Conservation (phyloP, 2,329 filamentous ascomycete genomes). For the Clonostachys rhizophaga region DNA sequence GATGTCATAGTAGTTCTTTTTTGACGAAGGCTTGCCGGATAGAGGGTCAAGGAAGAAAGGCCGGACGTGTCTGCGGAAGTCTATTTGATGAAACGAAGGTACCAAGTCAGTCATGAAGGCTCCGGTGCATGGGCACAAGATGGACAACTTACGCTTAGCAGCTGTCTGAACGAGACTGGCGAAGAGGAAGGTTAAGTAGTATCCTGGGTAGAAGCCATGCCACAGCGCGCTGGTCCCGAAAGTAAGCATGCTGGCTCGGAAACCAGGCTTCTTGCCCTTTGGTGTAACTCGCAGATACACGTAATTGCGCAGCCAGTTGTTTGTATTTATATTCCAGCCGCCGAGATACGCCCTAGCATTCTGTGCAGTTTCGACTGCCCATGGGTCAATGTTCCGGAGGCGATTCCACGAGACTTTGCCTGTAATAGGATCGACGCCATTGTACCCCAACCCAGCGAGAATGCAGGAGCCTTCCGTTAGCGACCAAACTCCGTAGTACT, state of each 20-base stretch:
- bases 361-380: slow-evolving; percentile 82
- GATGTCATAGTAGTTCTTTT: slow-evolving; percentile 85
- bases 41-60: slow-evolving; percentile 87
- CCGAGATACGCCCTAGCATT: slow-evolving; percentile 90
- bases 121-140: not conserved
- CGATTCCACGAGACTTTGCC: slow-evolving; percentile 86
- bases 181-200: slow-evolving; percentile 86
- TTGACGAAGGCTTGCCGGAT: slow-evolving; percentile 60
- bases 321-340: slow-evolving; percentile 98
- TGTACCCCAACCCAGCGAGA: slow-evolving; percentile 88
- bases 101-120: not conserved
- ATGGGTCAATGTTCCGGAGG: slow-evolving; percentile 83
- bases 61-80: slow-evolving; percentile 82
- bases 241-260: slow-evolving; percentile 88
- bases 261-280: slow-evolving; percentile 92
- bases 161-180: slow-evolving; percentile 89
- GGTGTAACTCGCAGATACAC: slow-evolving; percentile 94
- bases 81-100: slow-evolving; percentile 35
- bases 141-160: slow-evolving; percentile 75
- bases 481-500: slow-evolving; percentile 96
- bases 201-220: slow-evolving; percentile 97
- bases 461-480: slow-evolving; percentile 94
- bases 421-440: slow-evolving; percentile 80
- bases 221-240: slow-evolving; percentile 94
- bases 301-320: slow-evolving; percentile 93